Base-by-base conservation (phyloP, 164 flowering plant species). In the Berberis thunbergii region DNA sequence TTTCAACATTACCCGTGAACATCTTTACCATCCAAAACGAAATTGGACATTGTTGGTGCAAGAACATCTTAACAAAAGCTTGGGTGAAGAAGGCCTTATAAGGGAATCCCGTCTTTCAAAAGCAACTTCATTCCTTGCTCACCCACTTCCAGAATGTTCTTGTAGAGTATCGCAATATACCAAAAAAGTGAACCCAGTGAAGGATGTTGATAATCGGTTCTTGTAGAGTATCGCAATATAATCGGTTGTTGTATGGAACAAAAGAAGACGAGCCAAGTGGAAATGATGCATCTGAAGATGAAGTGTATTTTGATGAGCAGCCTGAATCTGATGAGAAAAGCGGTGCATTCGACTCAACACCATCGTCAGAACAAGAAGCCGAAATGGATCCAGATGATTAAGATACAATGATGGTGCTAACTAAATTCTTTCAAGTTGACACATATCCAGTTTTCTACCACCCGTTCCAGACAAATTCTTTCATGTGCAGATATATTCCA, bases 61-160 rank as follows among this genome's bases (percentile, higher is more conserved):
- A 68, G 95, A 87, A 41, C 97, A 87, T 78, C 91, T 94, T 7
- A 91, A 87, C 76, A 81, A 68, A 68, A 94, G 97, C 77, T 67
- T 84, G 76, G 72, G 74, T 8, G 84, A 74, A 64, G 89, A 84
- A 44, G 99, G 99, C 65, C 80, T 94, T 58, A 60, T 78, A 50
- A 76, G 73, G 76, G 84, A 85, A 70, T 78, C 83, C n/a, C 67
- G 66, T 44, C 46, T 50, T 7, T 81, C 94, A 11, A 91, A 87
- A 70, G 80, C 87, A 12, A 71, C 67, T 42, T 81, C 77, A 5
- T 94, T 94, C 69, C 83, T 94, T 44, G 82, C 99, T 11, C 92
- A 94, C 66, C 99, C 99, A 2, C 79, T 91, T 49, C 99, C 97
- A 1, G 97, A 91, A 75, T 94, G 99, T 74, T 84, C 89, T n/a